Evolutionary conservation across 192 early-diverging fungal species (phyloP).

Genomic region (Oehlia diaphana): DNA sequence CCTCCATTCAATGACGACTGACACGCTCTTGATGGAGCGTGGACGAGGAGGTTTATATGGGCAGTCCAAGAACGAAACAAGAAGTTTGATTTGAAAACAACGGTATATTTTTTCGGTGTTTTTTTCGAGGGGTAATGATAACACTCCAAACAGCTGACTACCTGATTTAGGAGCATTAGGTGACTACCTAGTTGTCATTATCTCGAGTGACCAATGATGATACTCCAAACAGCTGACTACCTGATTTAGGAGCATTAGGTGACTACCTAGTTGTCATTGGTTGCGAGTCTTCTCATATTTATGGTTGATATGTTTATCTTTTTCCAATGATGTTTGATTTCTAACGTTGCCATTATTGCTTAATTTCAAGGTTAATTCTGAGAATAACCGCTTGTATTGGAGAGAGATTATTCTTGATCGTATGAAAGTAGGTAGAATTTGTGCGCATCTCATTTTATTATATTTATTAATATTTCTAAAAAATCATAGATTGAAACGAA

Average conservation of each 20-base stretch:
- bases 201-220: conserved; percentile 22
- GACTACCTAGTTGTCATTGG: conserved; percentile 17
- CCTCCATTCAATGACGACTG: conserved; percentile 22
- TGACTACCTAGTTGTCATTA: conserved; percentile 25
- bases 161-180: conserved; percentile 15
- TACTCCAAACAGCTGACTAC: not conserved
- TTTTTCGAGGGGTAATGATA: conserved; percentile 25
- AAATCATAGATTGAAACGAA: conserved; percentile 24
- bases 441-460: conserved; percentile 24
- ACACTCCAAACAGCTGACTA: not conserved
- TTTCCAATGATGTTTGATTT: conserved; percentile 24
- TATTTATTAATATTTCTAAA: conserved; percentile 25
- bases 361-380: conserved; percentile 25
- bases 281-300: conserved; percentile 23
- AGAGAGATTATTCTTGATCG: conserved; percentile 24
- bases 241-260: conserved; percentile 18
- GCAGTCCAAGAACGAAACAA: conserved; percentile 25
- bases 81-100: conserved; percentile 10
- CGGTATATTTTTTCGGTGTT: conserved; percentile 14
- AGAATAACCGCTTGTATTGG: conserved; percentile 25
- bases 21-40: conserved; percentile 20
- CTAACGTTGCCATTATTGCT: conserved; percentile 26
- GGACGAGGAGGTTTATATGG: conserved; percentile 20
- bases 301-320: conserved; percentile 23
- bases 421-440: conserved; percentile 24